Conservation (phyloP, 495 filamentous ascomycete genomes). For the Chaetomidium leptoderma region DNA sequence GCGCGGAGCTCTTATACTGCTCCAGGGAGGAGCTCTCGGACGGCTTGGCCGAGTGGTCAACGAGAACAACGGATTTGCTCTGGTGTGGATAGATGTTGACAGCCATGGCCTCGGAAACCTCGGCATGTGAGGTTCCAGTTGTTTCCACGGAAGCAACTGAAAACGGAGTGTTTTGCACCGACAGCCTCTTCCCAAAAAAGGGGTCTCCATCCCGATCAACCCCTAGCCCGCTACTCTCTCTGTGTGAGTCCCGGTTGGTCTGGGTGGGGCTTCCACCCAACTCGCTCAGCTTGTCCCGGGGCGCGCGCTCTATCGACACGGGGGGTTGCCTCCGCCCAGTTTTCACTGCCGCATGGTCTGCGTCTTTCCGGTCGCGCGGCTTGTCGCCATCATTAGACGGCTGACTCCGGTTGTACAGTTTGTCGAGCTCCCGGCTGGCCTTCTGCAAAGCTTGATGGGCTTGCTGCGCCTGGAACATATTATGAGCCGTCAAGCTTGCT, state of each 20-base stretch:
- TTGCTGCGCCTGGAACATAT: constrained; percentile 37
- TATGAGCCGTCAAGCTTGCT: constrained; percentile 60
- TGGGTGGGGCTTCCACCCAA: constrained; percentile 4
- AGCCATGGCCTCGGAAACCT: constrained; percentile 72
- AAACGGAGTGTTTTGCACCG: constrained; percentile 53
- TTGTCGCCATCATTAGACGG: not conserved
- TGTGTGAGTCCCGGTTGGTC: constrained; percentile 11
- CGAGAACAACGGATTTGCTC: constrained; percentile 73
- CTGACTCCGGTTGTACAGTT: constrained; percentile 21
- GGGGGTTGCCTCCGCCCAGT: constrained; percentile 7
- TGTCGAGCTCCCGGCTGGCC: constrained; percentile 28
- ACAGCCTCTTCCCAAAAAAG: constrained; percentile 51
- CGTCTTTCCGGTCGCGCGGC: not conserved
- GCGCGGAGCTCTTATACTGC: constrained; percentile 11
- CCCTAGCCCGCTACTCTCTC: constrained; percentile 31
- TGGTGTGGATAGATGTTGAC: constrained; percentile 83
- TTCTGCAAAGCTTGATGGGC: constrained; percentile 27
- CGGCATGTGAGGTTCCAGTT: constrained; percentile 49
- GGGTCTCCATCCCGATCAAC: constrained; percentile 51
- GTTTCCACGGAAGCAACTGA: constrained; percentile 57
- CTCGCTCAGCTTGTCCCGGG: constrained; percentile 35
- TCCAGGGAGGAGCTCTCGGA: constrained; percentile 33
- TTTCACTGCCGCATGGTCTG: not conserved
- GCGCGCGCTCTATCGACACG: constrained; percentile 24
- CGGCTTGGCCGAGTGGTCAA: constrained; percentile 60